Evolutionary conservation across 2,329 filamentous ascomycete genomes (phyloP), one percentile per base, ranked within the genome.

Genomic region (Trichoderma sp.): DNA sequence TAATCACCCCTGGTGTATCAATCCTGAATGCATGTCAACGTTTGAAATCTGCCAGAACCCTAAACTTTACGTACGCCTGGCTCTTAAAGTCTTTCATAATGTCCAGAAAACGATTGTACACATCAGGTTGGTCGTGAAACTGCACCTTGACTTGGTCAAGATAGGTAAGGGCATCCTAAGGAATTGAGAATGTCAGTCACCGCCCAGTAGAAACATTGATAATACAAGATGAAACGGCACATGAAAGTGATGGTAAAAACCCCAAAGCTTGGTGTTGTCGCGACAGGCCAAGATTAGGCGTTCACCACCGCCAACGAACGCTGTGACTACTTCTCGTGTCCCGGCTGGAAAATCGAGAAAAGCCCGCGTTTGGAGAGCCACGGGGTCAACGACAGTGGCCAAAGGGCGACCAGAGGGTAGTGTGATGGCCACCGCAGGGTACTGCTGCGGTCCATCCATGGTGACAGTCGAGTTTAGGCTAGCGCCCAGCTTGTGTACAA

Each of bases 11-110:
- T 0, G 96, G 96, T 0, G 96, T 99, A 80, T 99, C 96, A 77
- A 99, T 99, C 4, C 92, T 91, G 34, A 72, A 30, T 30, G 71
- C 15, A 61, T 65, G 74, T 85, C 74, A 84, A 77, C 72, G 71
- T 53, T 53, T 58, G 69, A 87, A 91, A 83, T 97, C 94, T 34
- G 53, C 39, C 30, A 6, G 13, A 26, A n/a, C 12, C 39, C 13
- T 6, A 13, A 59, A 55, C 7, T 53, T 61, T 70, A 87, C 92
- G 83, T 85, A 95, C 89, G 95, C 94, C 83, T 97, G 95, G 77
- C 94, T 97, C 83, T 99, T 99, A 81, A 99, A 99, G 77, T 99
- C 96, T 79, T 99, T 99, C 96, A 99, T 99, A 63, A 99, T 99
- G 77, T 99, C 96, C 59, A 99, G 84, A 77, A 99, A 98, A 47